Base-by-base conservation (phyloP, 768 basidiomycete genomes). In the Collybia sordida region DNA sequence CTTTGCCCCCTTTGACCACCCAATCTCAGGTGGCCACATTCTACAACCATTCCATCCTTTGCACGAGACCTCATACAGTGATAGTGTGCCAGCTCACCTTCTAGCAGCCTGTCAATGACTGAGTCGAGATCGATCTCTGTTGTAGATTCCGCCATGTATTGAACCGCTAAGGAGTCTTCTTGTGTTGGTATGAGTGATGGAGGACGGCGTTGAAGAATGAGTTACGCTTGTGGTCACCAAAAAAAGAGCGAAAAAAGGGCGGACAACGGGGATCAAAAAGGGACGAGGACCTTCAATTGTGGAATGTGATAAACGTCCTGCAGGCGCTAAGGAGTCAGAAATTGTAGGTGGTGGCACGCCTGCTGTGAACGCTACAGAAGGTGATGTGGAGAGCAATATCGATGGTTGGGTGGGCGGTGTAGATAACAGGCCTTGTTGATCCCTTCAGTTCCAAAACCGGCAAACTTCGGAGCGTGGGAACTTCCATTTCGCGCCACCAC, bases 51-150 rank as follows among this genome's bases (percentile, higher is more conserved):
- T 45, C 45, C n/a, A 36, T 42, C 18, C 39, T 38, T 45, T 40
- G 47, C 21, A 22, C 19, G 37, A 27, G 38, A 37, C 40, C 28
- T 19, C 19, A 42, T 25, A 22, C 27, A 50, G 6, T 44, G 51
- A 45, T 52, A 54, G 50, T 51, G 46, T 53, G 61, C 52, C 47
- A 62, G 68, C 88, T 72, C 78, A 96, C 96, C 96, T 87, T 98
- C 96, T 56, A 98, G 79, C 56, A 98, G 80, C 54, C 94, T 83
- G 85, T 98, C 96, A 65, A 99, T 98, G 78, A 99, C 93, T 71
- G 93, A 95, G 80, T 99, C 96, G 55, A 98, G 83, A 82, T 99
- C 96, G 73, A 99, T 96, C 70, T 98, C 96, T 66, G 88, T 88
- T 53, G 82, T 74, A 59, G 85, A 75, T 63, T 92, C 89, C 64